phyloP scores from a whole-genome alignment of 2,329 filamentous ascomycete species.

The Emmonsiellopsis sp. region DNA sequence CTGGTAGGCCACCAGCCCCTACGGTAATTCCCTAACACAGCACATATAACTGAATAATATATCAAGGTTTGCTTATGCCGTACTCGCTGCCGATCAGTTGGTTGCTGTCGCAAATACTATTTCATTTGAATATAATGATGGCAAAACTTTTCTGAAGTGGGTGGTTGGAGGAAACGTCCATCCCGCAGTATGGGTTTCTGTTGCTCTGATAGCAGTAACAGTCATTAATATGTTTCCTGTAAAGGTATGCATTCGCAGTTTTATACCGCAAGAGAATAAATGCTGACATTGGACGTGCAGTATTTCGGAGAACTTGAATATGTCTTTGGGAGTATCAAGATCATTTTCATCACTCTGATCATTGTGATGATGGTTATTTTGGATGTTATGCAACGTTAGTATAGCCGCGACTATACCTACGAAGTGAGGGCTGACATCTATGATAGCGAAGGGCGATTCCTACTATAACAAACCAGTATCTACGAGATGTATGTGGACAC shows the following conservation, averaged over 20 bases:
- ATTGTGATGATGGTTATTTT: slow-evolving; percentile 37
- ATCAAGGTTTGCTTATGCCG: slow-evolving; percentile 24
- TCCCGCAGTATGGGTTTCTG: slow-evolving; percentile 31
- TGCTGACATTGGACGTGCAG: slow-evolving; percentile 29
- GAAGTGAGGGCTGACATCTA: slow-evolving; percentile 18
- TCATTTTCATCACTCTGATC: slow-evolving; percentile 31
- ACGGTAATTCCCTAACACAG: not conserved
- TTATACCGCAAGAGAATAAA: slow-evolving; percentile 16
- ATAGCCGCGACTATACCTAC: not conserved
- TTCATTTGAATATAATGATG: slow-evolving; percentile 28
- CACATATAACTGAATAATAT: not conserved
- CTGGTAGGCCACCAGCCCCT: slow-evolving; percentile 22
- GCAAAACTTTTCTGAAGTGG: slow-evolving; percentile 23
- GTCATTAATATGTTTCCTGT: slow-evolving; percentile 31
- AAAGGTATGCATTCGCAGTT: slow-evolving; percentile 28
- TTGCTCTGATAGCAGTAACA: slow-evolving; percentile 25
- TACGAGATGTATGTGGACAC: slow-evolving; percentile 24
- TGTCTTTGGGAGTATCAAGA: slow-evolving; percentile 26
- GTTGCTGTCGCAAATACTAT: slow-evolving; percentile 33
- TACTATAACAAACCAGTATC: slow-evolving; percentile 30
- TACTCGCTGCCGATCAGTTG: slow-evolving; percentile 28
- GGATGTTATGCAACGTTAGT: slow-evolving; percentile 29
- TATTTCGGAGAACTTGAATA: slow-evolving; percentile 31
- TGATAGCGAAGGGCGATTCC: slow-evolving; percentile 25
- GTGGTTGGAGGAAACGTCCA: slow-evolving; percentile 19